Conservation (phyloP, 495 filamentous ascomycete genomes). For the Parathielavia appendiculata region DNA sequence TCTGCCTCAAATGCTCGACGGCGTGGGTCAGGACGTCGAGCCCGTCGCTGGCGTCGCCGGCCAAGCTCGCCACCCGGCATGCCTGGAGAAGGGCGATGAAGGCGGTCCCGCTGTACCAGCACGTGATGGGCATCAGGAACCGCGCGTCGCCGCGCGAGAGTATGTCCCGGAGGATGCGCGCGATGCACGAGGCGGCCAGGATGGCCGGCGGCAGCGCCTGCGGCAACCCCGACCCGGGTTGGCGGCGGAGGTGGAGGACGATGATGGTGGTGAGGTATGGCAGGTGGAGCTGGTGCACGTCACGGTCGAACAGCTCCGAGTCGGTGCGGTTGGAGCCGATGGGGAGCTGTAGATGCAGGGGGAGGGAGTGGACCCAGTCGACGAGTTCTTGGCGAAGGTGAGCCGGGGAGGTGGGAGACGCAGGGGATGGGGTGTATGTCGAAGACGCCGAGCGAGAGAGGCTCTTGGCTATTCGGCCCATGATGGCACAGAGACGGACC, state of each 20-base stretch:
- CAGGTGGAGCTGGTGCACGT: constrained; percentile 37
- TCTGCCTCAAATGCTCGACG: constrained; percentile 27
- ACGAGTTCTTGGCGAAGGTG: constrained; percentile 32
- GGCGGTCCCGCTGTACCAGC: constrained; percentile 38
- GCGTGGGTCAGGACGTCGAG: constrained; percentile 30
- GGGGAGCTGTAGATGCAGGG: constrained; percentile 32
- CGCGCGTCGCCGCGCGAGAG: constrained; percentile 32
- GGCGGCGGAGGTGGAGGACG: constrained; percentile 33
- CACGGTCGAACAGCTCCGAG: constrained; percentile 25
- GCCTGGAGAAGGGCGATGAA: constrained; percentile 37
- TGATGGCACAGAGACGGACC: constrained; percentile 34
- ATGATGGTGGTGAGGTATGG: constrained; percentile 38
- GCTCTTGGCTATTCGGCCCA: constrained; percentile 34
- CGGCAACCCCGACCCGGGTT: constrained; percentile 29
- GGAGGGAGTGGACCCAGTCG: constrained; percentile 31
- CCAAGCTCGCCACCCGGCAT: constrained; percentile 26
- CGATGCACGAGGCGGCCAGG: constrained; percentile 35
- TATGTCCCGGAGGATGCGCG: constrained; percentile 33
- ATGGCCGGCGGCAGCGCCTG: constrained; percentile 35
- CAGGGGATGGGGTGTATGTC: too few species aligned
- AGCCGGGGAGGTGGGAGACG: too few species aligned
- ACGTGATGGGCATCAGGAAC: constrained; percentile 39
- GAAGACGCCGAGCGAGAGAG: constrained; percentile 27
- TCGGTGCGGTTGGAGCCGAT: constrained; percentile 27
- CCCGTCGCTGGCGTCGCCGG: constrained; percentile 31